A percentile compares a stretch with the other conserved stretches of the same genome.
Evolutionary conservation across 2,329 filamentous ascomycete genomes (phyloP).

Genomic region (Fusarium sp.): DNA sequence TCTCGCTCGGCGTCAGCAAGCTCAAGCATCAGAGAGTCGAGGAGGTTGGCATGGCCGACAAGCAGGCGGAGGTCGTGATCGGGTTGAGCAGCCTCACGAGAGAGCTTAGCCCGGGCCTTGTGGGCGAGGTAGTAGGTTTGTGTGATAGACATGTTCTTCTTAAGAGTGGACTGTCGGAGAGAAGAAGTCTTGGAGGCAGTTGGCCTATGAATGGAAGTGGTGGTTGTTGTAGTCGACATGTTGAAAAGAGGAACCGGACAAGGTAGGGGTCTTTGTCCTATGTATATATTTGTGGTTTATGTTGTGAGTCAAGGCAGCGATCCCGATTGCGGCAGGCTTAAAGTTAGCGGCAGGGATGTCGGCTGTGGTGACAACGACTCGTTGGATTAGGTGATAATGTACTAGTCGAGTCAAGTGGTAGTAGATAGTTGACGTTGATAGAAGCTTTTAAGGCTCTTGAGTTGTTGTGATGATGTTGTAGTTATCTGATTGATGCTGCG

Average conservation of each 20-base stretch:
- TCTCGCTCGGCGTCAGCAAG: conserved; percentile 94
- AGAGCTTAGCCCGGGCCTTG: conserved; percentile 96
- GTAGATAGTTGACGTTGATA: conserved; percentile 25
- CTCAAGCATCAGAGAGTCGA: conserved; percentile 92
- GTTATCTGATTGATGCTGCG: conserved; percentile 30
- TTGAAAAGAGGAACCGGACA: conserved; percentile 32
- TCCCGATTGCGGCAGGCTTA: conserved; percentile 46
- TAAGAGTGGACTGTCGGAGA: conserved; percentile 53
- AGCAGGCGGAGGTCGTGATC: conserved; percentile 96
- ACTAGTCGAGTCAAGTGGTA: conserved; percentile 33
- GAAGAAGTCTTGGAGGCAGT: conserved; percentile 42
- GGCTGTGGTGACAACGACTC: conserved; percentile 46
- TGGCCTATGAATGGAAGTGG: conserved; percentile 41
- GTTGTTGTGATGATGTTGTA: conserved; percentile 21
- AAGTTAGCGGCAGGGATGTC: conserved; percentile 46
- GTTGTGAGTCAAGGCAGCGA: conserved; percentile 45
- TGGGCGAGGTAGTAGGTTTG: conserved; percentile 99
- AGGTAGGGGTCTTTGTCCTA: conserved; percentile 37
- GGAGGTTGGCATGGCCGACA: conserved; percentile 97
- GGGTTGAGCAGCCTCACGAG: conserved; percentile 85
- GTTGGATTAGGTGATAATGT: conserved; percentile 44
- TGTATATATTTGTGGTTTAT: conserved; percentile 41
- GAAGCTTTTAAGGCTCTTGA: conserved; percentile 6
- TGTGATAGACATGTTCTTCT: conserved; percentile 96
- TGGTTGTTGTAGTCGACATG: conserved; percentile 47